Evolutionary conservation across 148 eudicot species (phyloP).

Genomic region (Persicaria tinctoria): DNA sequence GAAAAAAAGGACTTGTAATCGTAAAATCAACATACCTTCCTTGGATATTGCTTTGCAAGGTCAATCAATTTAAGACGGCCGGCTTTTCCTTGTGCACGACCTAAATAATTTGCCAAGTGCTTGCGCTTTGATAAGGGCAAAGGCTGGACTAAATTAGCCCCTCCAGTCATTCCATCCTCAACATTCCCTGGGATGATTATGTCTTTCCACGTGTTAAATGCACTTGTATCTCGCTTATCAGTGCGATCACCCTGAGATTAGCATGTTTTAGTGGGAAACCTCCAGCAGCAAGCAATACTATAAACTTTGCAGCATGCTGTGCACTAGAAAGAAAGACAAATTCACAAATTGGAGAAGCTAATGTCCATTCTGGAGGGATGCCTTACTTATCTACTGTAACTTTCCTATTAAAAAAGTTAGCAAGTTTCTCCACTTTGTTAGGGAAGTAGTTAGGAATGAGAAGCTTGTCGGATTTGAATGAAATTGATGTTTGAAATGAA

Average conservation of each 20-base stretch:
- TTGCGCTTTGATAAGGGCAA: constrained; percentile 74
- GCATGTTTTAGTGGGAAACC: constrained; percentile 3
- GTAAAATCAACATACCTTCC: constrained; percentile 45
- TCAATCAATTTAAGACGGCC: constrained; percentile 78
- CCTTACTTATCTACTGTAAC: neutral
- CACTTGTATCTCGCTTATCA: constrained; percentile 84
- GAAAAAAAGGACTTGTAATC: neutral
- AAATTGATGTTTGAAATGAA: neutral
- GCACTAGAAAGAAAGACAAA: neutral
- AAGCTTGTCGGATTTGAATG: neutral
- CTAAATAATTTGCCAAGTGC: constrained; percentile 77
- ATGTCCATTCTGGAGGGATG: neutral
- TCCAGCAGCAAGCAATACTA: constrained; percentile 2
- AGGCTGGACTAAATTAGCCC: constrained; percentile 53
- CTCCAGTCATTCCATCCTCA: constrained; percentile 79
- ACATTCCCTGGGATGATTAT: constrained; percentile 92
- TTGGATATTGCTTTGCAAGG: constrained; percentile 70
- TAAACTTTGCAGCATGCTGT: neutral
- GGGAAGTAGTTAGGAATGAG: neutral
- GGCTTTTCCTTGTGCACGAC: constrained; percentile 78
- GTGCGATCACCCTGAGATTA: constrained; percentile 85
- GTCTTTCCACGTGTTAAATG: constrained; percentile 94
- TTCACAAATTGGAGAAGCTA: constrained; percentile 5
- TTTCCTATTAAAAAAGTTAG: neutral
- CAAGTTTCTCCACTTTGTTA: neutral